Percentiles rank a stretch among this genome's conserved stretches.
Evolutionary conservation across 768 basidiomycete genomes (phyloP).

Genomic region (Neoboletus subvelutipes): DNA sequence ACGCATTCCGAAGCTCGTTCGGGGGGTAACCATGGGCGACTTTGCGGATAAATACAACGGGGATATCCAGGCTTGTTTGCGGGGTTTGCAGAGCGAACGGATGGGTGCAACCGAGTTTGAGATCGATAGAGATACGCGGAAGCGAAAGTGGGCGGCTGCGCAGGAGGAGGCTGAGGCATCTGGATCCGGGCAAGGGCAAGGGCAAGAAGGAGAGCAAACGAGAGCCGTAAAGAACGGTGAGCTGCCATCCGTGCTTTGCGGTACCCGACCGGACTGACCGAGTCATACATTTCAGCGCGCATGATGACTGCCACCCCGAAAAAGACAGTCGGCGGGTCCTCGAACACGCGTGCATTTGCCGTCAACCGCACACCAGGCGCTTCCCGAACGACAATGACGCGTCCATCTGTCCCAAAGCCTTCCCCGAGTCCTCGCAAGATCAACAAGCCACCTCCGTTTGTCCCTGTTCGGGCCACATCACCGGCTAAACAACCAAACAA

Average conservation of each 20-base stretch:
- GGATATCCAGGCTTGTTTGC: constrained; percentile 67
- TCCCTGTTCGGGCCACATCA: constrained; percentile 45
- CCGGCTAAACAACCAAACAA: constrained; percentile 42
- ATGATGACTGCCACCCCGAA: constrained; percentile 49
- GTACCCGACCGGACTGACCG: background rate
- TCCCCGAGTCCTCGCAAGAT: constrained; percentile 40
- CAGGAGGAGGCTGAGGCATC: constrained; percentile 52
- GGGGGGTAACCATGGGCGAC: constrained; percentile 70
- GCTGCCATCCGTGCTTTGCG: background rate
- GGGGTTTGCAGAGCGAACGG: constrained; percentile 65
- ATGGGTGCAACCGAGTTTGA: constrained; percentile 53
- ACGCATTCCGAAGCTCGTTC: constrained; percentile 73
- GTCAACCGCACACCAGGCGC: constrained; percentile 43
- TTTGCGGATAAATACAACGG: constrained; percentile 79
- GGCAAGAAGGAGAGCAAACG: constrained; percentile 14
- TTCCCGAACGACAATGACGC: constrained; percentile 29
- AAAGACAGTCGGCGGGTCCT: constrained; percentile 46
- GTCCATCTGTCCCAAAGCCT: constrained; percentile 28
- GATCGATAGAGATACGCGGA: constrained; percentile 66
- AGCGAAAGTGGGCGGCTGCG: constrained; percentile 74
- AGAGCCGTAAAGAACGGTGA: constrained; percentile 62
- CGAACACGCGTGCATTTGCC: constrained; percentile 45
- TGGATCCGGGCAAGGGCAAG: constrained; percentile 23
- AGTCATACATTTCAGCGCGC: constrained; percentile 37
- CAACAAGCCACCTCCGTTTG: constrained; percentile 26